Evolutionary conservation across 345 rosid genomes (phyloP), one percentile per base, ranked within the genome.

Genomic region (Alliaria petiolata): DNA sequence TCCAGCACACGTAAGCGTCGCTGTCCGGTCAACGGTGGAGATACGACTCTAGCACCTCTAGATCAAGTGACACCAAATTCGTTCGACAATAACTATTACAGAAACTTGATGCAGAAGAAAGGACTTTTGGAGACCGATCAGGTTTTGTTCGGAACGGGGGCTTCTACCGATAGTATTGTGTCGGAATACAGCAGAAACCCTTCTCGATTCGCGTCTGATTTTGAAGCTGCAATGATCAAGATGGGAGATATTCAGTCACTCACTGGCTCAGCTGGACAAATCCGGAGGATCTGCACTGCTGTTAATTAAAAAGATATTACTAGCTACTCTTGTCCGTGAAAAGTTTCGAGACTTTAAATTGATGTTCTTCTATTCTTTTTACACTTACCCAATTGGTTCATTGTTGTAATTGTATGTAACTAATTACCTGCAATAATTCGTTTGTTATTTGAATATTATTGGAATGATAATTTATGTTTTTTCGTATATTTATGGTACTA

Each of bases 1-100:
- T 76, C 86, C 0, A 65, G 67, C 70, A 79, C 81, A 2, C 85
- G 82, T 5, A 78, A 81, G 50, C 78, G 79, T 7, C 34, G 68
- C 0, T 88, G 90, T 57, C 86, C 85, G 0, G 69, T 63, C 3
- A 42, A 46, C 3, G 57, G 63, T 12, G 78, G 83, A 3, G 38
- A 76, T 5, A 52, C 75, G 3, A 81, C 51, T 19, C 17, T 80
- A 62, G 79, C 87, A 16, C 61, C 82, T 3, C 76, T 86, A 4
- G 89, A 86, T 44, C 71, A 79, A 72, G 84, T 82, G 38, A 85
- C 89, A 5, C 84, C 89, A 1, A 72, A 82, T 52, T 71, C 74
- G 1, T 86, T 88, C 44, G 89, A 86, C 70, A 86, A 84, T 16
- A 81, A 77, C 44, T 86, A 83, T 65, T 86, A 79, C 80, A 78